Evolutionary conservation across 2,329 filamentous ascomycete genomes (phyloP).

Genomic region (Hymenoscyphus linearis): DNA sequence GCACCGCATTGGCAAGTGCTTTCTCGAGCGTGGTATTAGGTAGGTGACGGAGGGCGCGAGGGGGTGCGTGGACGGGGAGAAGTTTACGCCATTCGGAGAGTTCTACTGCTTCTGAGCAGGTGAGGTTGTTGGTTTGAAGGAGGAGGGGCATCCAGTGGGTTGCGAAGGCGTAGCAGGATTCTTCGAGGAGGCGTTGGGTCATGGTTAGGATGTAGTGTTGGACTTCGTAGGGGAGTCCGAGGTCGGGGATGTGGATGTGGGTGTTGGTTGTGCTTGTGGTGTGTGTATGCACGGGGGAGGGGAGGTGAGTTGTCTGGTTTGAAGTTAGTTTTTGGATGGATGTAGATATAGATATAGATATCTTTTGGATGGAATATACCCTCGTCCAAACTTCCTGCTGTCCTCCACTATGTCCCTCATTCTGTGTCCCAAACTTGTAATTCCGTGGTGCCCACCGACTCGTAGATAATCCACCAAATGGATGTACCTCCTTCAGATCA

Average conservation of each 20-base stretch:
- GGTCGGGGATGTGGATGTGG: constrained; percentile 14
- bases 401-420: constrained; percentile 9
- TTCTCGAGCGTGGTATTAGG: constrained; percentile 18
- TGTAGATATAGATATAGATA: background rate
- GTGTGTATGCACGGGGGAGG: background rate
- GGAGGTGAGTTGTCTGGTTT: constrained; percentile 3
- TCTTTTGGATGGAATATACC: constrained; percentile 11
- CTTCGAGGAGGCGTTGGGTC: constrained; percentile 30
- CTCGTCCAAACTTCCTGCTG: constrained; percentile 27
- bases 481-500: background rate
- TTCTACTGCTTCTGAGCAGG: constrained; percentile 30
- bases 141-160: constrained; percentile 26
- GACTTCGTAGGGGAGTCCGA: constrained; percentile 32
- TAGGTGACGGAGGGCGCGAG: constrained; percentile 17
- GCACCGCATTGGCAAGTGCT: constrained; percentile 26
- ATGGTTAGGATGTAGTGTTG: constrained; percentile 31
- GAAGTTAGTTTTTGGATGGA: background rate
- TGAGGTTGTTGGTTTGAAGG: constrained; percentile 23
- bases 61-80: constrained; percentile 21
- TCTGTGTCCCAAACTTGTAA: constrained; percentile 3
- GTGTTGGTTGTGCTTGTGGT: background rate
- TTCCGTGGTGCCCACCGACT: constrained; percentile 29
- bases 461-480: constrained; percentile 18
- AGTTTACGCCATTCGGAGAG: constrained; percentile 27
- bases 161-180: constrained; percentile 30